Evolutionary conservation across 805 yeast species (phyloP).

Genomic region (Teunomyces aglyptinius): DNA sequence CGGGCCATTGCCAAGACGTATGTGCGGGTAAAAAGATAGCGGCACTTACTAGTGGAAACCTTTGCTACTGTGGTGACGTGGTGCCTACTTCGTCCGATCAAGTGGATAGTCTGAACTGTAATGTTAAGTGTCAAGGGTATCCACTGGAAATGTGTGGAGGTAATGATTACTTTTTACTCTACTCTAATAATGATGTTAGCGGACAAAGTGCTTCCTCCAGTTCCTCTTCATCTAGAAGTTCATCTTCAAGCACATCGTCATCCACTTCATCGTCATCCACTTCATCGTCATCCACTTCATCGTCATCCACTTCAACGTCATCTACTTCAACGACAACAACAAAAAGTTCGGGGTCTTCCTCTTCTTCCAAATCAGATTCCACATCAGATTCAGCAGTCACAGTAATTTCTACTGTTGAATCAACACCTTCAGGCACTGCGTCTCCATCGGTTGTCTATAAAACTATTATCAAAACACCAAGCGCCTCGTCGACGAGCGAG

Average conservation of each 20-base stretch:
- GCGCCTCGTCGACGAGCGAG: conserved; percentile 9
- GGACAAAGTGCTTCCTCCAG: conserved; percentile 9
- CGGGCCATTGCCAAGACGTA: conserved; percentile 50
- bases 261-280: conserved; percentile 2
- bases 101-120: conserved; percentile 15
- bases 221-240: conserved; percentile 9
- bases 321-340: conserved; percentile 4
- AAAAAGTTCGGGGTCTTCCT: conserved; percentile 4
- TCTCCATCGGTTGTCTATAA: conserved; percentile 18
- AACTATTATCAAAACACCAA: conserved; percentile 18
- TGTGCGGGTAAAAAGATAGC: conserved; percentile 47
- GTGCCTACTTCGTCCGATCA: conserved; percentile 25
- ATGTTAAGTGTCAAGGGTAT: conserved; percentile 57
- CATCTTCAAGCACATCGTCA: conserved; percentile 4
- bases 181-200: conserved; percentile 31
- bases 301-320: conserved; percentile 3
- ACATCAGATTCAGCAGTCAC: conserved; percentile 12
- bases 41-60: conserved; percentile 45
- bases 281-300: conserved; percentile 5
- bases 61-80: conserved; percentile 67
- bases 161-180: conserved; percentile 43
- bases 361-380: conserved; percentile 10
- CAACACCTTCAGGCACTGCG: conserved; percentile 7
- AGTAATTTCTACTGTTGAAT: conserved; percentile 7
- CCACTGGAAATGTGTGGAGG: conserved; percentile 59